Base-by-base conservation (phyloP, 345 rosid species). In the Lepidium didymum region DNA sequence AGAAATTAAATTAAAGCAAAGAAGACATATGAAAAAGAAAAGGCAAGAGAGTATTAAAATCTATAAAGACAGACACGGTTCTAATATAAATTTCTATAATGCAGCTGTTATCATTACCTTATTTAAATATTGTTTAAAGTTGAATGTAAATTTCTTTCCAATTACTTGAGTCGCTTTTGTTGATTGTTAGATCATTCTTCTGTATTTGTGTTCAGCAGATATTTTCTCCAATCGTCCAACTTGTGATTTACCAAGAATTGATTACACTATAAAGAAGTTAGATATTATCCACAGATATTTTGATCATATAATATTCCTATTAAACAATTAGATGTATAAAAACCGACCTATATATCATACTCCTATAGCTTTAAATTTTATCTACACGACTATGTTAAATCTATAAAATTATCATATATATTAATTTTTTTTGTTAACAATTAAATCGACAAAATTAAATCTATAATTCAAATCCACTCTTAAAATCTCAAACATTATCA, bases 21-120 rank as follows among this genome's bases (percentile, higher is more conserved):
- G 62, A 51, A 52, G 64, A 45, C 54, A 68, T 14, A 45, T 29
- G 44, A 46, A 74, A 74, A 61, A 58, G 41, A 74, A 74, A 74
- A 67, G 56, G 59, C 46, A 19, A 54, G 52, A n/a, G 54, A 53
- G 36, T 68, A 74, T 74, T 59, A 53, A 60, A 68, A 36, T 67
- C 45, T 59, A 62, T 37, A 75, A 68, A 75, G 74, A 55, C 40
- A 62, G 74, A 59, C 73, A 67, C 69, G 69, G 68, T 46, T 69
- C 69, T 61, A 61, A 61, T 67, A 61, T 29, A 54, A 45, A 44
- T 29, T 36, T 40, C 51, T 61, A 67, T 67, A 60, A 52, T 61
- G 78, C 64, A 74, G 73, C 58, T 74, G 78, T 68, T 61, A 75
- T 75, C 74, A 75, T 75, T 68, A 54, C 78, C 62, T 38, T 54